Conservation (phyloP, 1,284 basidiomycete species). For the Trichosporon asahii region DNA sequence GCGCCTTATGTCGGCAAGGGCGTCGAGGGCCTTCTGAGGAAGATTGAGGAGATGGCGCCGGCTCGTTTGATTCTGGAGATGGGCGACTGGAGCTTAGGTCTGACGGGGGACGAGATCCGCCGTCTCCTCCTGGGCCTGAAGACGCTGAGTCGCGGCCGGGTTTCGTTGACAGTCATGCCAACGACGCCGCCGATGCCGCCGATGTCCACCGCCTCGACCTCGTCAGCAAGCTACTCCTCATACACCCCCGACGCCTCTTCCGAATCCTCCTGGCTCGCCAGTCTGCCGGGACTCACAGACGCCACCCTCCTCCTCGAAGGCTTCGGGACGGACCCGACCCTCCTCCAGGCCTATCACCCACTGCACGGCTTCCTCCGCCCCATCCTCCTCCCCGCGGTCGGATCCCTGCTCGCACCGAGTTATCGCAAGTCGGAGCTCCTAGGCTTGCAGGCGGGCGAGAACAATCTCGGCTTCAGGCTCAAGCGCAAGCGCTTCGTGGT, state of each 20-base stretch:
- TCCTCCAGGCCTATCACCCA: conserved; percentile 65
- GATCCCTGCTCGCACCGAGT: conserved; percentile 67
- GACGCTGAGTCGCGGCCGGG: conserved; percentile 58
- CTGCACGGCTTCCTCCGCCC: conserved; percentile 79
- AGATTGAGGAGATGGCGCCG: not conserved
- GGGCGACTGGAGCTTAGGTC: conserved; percentile 67
- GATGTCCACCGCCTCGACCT: conserved; percentile 21
- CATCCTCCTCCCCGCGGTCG: conserved; percentile 66
- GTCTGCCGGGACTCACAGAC: conserved; percentile 75
- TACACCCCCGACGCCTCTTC: not conserved
- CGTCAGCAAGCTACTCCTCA: conserved; percentile 28
- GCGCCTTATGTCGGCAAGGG: not conserved
- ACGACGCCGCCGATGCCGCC: conserved; percentile 60
- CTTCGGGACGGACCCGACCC: conserved; percentile 58
- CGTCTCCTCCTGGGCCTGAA: conserved; percentile 67
- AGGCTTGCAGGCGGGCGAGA: conserved; percentile 64
- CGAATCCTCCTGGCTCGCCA: conserved; percentile 66
- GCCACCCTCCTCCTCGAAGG: conserved; percentile 69
- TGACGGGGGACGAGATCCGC: conserved; percentile 61
- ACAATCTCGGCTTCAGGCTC: conserved; percentile 92
- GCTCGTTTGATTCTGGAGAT: conserved; percentile 58
- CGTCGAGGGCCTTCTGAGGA: not conserved
- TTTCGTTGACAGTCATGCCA: conserved; percentile 61
- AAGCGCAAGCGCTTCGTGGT: conserved; percentile 81
- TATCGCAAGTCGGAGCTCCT: conserved; percentile 72